These are phyloP conservation scores for Penicillium hordei DNA, from an alignment of 2,329 filamentous ascomycete species.

Conservation along the genomic window DNA sequence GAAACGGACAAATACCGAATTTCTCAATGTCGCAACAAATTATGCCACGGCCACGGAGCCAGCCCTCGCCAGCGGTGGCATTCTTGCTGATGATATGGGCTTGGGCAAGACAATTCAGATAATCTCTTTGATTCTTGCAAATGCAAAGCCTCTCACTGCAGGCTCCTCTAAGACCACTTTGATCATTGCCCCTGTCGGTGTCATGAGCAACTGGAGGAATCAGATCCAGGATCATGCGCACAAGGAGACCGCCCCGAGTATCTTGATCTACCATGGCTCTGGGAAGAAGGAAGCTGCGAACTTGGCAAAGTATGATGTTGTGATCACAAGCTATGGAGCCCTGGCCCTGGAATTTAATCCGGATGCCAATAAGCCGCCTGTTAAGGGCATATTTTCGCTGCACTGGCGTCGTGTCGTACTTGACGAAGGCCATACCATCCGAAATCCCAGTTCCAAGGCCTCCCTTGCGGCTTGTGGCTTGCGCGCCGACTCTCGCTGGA, in stretches of 20 bases:
- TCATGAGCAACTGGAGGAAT: constrained; percentile 88
- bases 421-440: constrained; percentile 80
- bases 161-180: constrained; percentile 64
- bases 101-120: constrained; percentile 85
- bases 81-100: constrained; percentile 91
- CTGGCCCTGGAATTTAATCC: constrained; percentile 65
- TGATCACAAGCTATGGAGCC: constrained; percentile 82
- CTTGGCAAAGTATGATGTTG: constrained; percentile 67
- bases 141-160: constrained; percentile 44
- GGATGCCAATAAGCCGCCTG: constrained; percentile 46
- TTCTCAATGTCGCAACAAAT: constrained; percentile 69
- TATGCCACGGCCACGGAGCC: constrained; percentile 62
- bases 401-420: constrained; percentile 78
- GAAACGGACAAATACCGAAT: constrained; percentile 58
- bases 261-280: constrained; percentile 73
- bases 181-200: constrained; percentile 77
- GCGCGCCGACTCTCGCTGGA: constrained; percentile 72
- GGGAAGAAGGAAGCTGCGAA: constrained; percentile 59
- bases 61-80: constrained; percentile 71
- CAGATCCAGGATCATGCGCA: constrained; percentile 74
- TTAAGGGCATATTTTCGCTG: constrained; percentile 60
- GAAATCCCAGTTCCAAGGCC: constrained; percentile 72
- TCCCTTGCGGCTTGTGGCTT: constrained; percentile 68
- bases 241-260: constrained; percentile 59
- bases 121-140: constrained; percentile 72